Conservation (phyloP, 306 rosid genomes). For the Biancaea sappan region DNA sequence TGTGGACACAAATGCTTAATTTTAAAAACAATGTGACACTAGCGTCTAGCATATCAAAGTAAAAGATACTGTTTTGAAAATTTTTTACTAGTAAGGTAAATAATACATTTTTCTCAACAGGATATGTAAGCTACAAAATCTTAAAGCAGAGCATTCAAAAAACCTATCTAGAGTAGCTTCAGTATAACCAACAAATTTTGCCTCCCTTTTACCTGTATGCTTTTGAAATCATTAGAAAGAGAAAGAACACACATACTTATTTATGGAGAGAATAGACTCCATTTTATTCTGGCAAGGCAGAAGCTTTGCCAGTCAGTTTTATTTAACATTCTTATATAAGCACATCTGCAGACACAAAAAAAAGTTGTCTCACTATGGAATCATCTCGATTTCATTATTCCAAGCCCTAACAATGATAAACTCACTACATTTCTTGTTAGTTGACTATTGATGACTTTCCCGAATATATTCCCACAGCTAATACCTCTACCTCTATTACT, state of each 20-base stretch:
- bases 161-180: background rate
- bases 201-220: background rate
- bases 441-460: background rate
- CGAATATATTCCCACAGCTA: background rate
- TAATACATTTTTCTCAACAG: background rate
- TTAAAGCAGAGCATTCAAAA: background rate
- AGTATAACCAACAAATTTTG: background rate
- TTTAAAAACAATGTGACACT: background rate
- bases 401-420: constrained; percentile 18
- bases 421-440: background rate
- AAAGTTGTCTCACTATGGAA: background rate
- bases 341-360: constrained; percentile 6
- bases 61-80: background rate
- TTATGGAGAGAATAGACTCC: background rate
- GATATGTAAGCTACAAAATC: background rate
- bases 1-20: background rate
- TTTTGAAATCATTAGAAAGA: background rate
- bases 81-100: background rate
- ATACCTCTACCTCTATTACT: background rate
- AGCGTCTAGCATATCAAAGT: background rate
- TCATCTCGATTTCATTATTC: background rate
- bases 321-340: background rate
- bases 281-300: constrained; percentile 22
- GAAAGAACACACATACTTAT: background rate
- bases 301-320: constrained; percentile 1